Conservation (phyloP, 768 basidiomycete genomes). For the Lactarius evosmus region DNA sequence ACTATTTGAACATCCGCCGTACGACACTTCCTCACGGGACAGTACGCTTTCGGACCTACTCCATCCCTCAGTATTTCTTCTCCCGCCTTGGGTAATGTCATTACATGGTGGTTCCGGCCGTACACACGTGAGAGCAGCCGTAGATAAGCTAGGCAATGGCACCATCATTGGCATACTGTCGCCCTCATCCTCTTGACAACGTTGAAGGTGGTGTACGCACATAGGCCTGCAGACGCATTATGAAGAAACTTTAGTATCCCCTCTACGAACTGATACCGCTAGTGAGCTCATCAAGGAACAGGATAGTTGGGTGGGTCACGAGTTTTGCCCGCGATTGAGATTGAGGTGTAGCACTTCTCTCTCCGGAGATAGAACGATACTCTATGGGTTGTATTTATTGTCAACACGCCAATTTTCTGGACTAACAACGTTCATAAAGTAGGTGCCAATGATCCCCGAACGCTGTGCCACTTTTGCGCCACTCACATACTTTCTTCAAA, state of each 20-base stretch:
- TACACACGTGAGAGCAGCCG: too few relatives aligned
- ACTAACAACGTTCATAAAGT: neutral
- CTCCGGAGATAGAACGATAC: constrained; percentile 89
- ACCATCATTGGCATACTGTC: too few relatives aligned
- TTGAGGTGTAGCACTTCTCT: constrained; percentile 90
- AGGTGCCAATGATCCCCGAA: neutral
- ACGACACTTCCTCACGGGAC: too few relatives aligned
- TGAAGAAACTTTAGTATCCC: neutral
- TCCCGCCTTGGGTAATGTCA: too few relatives aligned
- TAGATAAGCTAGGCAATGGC: too few relatives aligned
- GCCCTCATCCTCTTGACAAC: too few relatives aligned
- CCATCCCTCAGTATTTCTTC: too few relatives aligned
- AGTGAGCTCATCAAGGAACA: constrained; percentile 96
- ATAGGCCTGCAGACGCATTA: constrained; percentile 54
- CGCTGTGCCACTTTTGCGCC: neutral
- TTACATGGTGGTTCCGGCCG: too few relatives aligned
- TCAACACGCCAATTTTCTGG: neutral
- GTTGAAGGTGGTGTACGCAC: too few relatives aligned
- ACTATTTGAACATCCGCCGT: too few relatives aligned
- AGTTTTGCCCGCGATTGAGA: constrained; percentile 95
- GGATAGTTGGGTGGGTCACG: constrained; percentile 91
- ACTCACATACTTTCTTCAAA: neutral
- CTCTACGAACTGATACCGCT: constrained; percentile 60
- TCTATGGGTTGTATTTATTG: too few relatives aligned
- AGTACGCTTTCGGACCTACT: too few relatives aligned